Conservation (phyloP, 257 asterid genomes). For the Petunia secreta region DNA sequence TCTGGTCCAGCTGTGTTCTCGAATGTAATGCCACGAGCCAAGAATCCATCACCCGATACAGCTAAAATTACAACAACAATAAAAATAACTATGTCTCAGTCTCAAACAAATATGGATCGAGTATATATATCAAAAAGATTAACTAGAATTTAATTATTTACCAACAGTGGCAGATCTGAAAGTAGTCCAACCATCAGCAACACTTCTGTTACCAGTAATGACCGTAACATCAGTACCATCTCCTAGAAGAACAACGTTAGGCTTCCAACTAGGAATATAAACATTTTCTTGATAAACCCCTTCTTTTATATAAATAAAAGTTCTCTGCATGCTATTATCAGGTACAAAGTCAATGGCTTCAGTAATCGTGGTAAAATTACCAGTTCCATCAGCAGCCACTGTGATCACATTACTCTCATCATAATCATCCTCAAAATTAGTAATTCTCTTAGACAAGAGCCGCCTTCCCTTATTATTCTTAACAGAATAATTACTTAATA, state of each 20-base stretch:
- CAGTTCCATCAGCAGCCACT: constrained; percentile 80
- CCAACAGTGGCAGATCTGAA: constrained; percentile 94
- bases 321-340: constrained; percentile 57
- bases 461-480: constrained; percentile 42
- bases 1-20: constrained; percentile 84
- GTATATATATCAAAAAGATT: too few species aligned
- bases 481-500: constrained; percentile 40
- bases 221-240: constrained; percentile 73
- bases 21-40: constrained; percentile 78
- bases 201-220: constrained; percentile 62
- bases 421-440: constrained; percentile 39
- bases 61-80: constrained; percentile 46
- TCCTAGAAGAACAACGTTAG: constrained; percentile 78
- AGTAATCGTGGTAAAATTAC: constrained; percentile 56
- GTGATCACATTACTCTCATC: constrained; percentile 37
- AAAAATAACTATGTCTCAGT: neutral
- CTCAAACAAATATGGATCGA: too few species aligned
- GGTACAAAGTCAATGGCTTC: constrained; percentile 76
- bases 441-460: constrained; percentile 33
- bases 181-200: constrained; percentile 85
- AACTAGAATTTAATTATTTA: constrained; percentile 28
- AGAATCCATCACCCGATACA: constrained; percentile 77
- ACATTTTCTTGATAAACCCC: constrained; percentile 84
- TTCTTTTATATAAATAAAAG: constrained; percentile 51
- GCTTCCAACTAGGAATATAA: constrained; percentile 75